Evolutionary conservation across 805 yeast genomes (phyloP), one percentile per base, ranked within the genome.

Genomic region (Candida peoriensis): DNA sequence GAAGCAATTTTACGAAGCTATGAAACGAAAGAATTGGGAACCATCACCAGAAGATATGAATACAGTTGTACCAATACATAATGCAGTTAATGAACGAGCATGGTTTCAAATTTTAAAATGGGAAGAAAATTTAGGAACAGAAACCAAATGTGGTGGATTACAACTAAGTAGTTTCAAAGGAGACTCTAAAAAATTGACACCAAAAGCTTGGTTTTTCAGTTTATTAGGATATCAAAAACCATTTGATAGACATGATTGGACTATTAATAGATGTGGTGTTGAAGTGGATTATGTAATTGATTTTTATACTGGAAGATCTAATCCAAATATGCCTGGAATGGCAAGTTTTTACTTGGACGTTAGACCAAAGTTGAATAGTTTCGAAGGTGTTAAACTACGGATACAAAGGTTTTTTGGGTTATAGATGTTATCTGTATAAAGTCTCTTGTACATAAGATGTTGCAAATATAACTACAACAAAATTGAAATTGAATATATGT

Each of bases 221-320:
- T 52, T 77, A 24, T 50, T 85, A 33, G 96, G 95, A 0, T 68
- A 74, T 38, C 78, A 76, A 32, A 72, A 72, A 42, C 98, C 98
- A 0, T 90, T 90, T 61, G 98, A 90, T 60, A 73, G 98, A 50
- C 98, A 90, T 55, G 98, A 90, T 60, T 90, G 98, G 98, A 67
- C 72, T 6, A 72, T 90, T 9, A 78, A 83, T 49, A 66, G 97
- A 35, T 86, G 96, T 58, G 97, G 97, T 4, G 71, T 64, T 16
- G 70, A 73, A 33, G 72, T 90, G 15, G 96, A 87, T 32, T 90
- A 90, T 50, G 97, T 90, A 28, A 90, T 90, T 51, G 98, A 90
- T 58, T 90, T 88, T 55, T 90, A 90, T 59, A 32, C 48, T 3
- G 81, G 81, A 6, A 72, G 70, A 34, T 68, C 77, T 8, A 63